phyloP scores from a whole-genome alignment of 352 stramenopile species.

The Aphanomyces invadans region DNA sequence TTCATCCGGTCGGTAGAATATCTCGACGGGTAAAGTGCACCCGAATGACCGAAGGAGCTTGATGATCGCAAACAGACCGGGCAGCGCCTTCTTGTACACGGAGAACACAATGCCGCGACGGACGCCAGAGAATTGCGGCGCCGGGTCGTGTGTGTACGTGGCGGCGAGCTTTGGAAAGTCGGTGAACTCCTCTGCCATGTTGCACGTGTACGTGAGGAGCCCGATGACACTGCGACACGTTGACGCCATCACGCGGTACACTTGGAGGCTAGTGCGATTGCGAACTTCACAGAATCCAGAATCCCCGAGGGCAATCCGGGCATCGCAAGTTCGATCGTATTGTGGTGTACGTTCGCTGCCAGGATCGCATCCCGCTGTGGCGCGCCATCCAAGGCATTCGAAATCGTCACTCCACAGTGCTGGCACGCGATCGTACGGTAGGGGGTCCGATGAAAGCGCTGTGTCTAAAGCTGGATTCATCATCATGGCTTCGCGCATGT shows the following conservation, averaged over 20 bases:
- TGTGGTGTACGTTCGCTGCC: constrained; percentile 33
- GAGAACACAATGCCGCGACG: constrained; percentile 73
- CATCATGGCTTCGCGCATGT: not conserved
- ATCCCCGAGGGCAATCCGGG: constrained; percentile 34
- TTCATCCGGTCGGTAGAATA: constrained; percentile 81
- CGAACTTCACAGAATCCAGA: constrained; percentile 62
- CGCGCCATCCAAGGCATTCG: constrained; percentile 56
- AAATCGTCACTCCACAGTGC: constrained; percentile 26
- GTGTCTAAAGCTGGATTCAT: not conserved
- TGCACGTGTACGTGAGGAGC: constrained; percentile 48
- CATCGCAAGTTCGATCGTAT: constrained; percentile 41
- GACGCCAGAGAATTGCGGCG: constrained; percentile 35
- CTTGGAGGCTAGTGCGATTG: constrained; percentile 43
- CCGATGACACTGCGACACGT: constrained; percentile 46
- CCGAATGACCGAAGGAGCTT: constrained; percentile 60
- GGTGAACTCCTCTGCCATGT: constrained; percentile 47
- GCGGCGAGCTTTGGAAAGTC: constrained; percentile 46
- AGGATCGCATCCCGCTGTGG: constrained; percentile 40
- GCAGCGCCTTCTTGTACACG: constrained; percentile 75
- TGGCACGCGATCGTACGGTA: constrained; percentile 7
- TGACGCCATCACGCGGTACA: constrained; percentile 65
- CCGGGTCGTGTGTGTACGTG: constrained; percentile 27
- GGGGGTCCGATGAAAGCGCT: not conserved
- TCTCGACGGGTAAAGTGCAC: constrained; percentile 66
- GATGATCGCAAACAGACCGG: constrained; percentile 71